Evolutionary conservation across 768 basidiomycete species (phyloP).

Genomic region (Mycena galopus): DNA sequence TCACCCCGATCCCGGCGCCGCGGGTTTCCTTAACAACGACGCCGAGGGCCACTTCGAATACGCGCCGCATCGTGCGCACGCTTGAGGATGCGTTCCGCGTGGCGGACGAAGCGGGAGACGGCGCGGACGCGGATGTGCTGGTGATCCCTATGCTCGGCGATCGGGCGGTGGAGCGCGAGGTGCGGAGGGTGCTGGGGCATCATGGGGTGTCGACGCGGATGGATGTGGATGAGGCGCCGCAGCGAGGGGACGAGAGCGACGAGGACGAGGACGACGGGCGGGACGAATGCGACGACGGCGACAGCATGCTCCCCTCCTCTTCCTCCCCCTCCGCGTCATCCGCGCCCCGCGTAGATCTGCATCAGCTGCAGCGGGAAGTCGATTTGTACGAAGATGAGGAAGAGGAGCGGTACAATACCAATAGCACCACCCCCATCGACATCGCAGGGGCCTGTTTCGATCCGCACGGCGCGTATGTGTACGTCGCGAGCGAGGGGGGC

Average conservation of each 20-base stretch:
- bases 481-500: slow-evolving; percentile 73
- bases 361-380: no score
- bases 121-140: slow-evolving; percentile 67
- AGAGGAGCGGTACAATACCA: no score
- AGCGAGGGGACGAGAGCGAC: background rate
- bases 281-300: slow-evolving; percentile 33
- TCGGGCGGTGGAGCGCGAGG: slow-evolving; percentile 66
- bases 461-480: slow-evolving; percentile 74
- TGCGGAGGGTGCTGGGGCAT: slow-evolving; percentile 65
- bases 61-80: slow-evolving; percentile 62
- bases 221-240: slow-evolving; percentile 17
- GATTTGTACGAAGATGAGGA: slow-evolving; percentile 35
- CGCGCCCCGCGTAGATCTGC: no score
- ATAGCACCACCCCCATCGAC: no score
- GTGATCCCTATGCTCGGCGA: slow-evolving; percentile 70
- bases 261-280: slow-evolving; percentile 39
- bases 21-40: no score
- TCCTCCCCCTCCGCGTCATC: no score
- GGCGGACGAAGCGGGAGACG: slow-evolving; percentile 44
- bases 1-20: no score
- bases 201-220: slow-evolving; percentile 59
- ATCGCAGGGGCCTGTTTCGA: slow-evolving; percentile 84
- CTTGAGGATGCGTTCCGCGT: slow-evolving; percentile 73
- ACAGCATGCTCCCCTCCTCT: slow-evolving; percentile 5
- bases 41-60: no score